Conservation (phyloP, 208 protist species). For the Trypanosoma mega region DNA sequence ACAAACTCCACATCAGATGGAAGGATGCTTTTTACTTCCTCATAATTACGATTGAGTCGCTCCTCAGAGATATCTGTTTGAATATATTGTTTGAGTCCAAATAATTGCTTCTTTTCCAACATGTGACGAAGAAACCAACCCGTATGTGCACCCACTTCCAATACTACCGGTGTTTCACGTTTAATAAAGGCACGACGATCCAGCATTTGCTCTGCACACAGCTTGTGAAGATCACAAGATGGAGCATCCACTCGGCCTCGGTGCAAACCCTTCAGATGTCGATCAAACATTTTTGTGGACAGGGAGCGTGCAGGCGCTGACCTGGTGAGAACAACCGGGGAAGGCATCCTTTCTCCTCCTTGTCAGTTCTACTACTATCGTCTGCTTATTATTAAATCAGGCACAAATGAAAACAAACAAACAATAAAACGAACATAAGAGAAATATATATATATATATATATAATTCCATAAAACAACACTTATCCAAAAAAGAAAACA, state of each 20-base stretch:
- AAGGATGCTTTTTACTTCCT: constrained; percentile 78
- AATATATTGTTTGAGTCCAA: constrained; percentile 90
- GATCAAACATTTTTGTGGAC: constrained; percentile 78
- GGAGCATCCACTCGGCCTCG: constrained; percentile 57
- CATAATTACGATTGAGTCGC: constrained; percentile 80
- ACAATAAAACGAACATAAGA: too few species aligned
- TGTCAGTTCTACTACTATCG: too few species aligned
- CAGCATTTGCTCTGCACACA: constrained; percentile 82
- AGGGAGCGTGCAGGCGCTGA: constrained; percentile 56
- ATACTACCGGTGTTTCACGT: constrained; percentile 78
- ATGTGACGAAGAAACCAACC: constrained; percentile 89
- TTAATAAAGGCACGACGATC: constrained; percentile 83
- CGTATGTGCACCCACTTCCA: constrained; percentile 85
- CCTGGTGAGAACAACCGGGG: constrained; percentile 68
- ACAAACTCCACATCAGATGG: constrained; percentile 84
- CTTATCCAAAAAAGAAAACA: constrained; percentile 14
- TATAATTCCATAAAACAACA: not conserved
- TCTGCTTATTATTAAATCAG: not conserved
- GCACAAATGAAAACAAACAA: constrained; percentile 1
- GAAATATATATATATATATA: too few species aligned
- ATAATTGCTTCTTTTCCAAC: constrained; percentile 75
- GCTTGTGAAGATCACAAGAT: constrained; percentile 80
- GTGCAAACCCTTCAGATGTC: constrained; percentile 76
- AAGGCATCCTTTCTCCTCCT: constrained; percentile 43
- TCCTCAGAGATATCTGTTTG: constrained; percentile 89